Base-by-base conservation (phyloP, 805 yeast species). In the Kurtzmaniella cleridarum region DNA sequence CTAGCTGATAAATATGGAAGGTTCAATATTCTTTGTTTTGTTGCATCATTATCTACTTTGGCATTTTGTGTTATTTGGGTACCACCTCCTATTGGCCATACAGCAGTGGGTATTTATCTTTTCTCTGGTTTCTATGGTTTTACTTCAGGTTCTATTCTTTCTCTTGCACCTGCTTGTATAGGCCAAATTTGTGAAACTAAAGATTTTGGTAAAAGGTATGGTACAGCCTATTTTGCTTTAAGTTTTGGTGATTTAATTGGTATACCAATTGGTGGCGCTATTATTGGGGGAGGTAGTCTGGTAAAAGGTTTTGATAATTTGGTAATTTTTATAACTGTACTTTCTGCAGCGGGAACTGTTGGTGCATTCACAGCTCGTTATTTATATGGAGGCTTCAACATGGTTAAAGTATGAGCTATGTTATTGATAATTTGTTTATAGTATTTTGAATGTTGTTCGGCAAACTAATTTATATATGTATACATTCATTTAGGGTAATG, bases 231-330 rank as follows among this genome's bases (percentile, higher is more conserved):
- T 38, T 54, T 54, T 41, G 51, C 35, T 24, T 43, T 54, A 28
- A 51, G 58, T 37, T 46, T 54, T 35, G 62, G 62, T 10, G 59
- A 57, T 38, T 54, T 57, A 37, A 41, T 55, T n/a, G 60, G 59
- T 3, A 43, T 57, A 13, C 60, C 59, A 8, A 53, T 57, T 31
- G 60, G 59, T 13, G 62, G 60, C 3, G 60, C 58, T 5, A 55
- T 57, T 24, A 50, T 50, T 10, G 44, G 39, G 15, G 27, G 42
- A 12, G 35, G 32, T 16, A 20, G 46, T 3, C 34, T 34, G 36
- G 40, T 37, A 3, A 27, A 35, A 13, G 40, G 47, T 3, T 51
- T 39, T 30, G 56, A 55, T 33, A 41, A 56, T 39, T 42, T 57
- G 46, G 62, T 57, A 12, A 41, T 50, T 8, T 57, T 57, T 35